These are phyloP conservation scores for Capsicum pubescens DNA, from an alignment of 257 asterid genomes.

Conservation along the genomic window DNA sequence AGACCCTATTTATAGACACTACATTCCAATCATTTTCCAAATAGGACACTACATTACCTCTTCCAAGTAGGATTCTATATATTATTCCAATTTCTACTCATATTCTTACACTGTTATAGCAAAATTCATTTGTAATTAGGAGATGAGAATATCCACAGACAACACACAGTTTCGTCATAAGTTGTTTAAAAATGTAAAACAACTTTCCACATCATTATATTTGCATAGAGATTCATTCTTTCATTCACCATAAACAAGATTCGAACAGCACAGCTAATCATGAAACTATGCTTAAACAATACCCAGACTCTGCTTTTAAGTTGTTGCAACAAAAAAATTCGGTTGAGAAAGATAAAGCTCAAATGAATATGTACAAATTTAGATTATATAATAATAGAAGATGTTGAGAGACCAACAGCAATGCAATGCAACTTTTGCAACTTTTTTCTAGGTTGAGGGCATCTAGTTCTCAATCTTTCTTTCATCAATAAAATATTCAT, in stretches of 20 bases:
- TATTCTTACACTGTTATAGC: neutral
- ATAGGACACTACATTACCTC: too few species aligned
- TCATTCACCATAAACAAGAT: conserved; percentile 21
- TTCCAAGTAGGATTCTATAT: too few species aligned
- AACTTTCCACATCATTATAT: neutral
- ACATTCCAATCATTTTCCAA: too few species aligned
- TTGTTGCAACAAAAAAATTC: neutral
- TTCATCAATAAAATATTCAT: conserved; percentile 8
- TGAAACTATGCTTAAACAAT: conserved; percentile 4
- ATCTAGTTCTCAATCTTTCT: conserved; percentile 25
- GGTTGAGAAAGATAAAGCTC: neutral
- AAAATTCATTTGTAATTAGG: neutral
- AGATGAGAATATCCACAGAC: conserved; percentile 13
- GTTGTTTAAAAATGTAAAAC: neutral
- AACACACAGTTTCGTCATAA: neutral
- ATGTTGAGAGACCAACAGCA: conserved; percentile 15
- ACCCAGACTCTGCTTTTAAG: neutral
- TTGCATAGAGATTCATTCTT: neutral
- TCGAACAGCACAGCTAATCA: conserved; percentile 9
- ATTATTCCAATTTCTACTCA: too few species aligned
- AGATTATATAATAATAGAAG: neutral
- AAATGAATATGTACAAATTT: conserved; percentile 7
- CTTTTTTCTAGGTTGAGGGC: neutral
- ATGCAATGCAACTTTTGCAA: neutral
- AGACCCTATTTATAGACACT: too few species aligned